phyloP scores from a whole-genome alignment of 2,329 filamentous ascomycete species.

The Fusarium chaquense region DNA sequence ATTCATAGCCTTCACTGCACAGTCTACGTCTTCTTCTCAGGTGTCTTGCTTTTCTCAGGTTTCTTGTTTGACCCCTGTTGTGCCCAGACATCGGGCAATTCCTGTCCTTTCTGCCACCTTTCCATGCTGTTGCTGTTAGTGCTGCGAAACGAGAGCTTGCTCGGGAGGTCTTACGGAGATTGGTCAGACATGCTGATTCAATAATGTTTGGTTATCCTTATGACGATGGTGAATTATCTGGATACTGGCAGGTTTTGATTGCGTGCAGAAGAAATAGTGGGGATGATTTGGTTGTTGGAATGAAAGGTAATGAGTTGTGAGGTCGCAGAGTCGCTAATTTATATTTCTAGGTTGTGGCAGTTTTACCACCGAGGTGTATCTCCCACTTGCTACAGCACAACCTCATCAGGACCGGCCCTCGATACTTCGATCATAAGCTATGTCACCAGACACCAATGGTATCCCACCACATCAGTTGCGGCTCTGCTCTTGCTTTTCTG shows the following conservation, averaged over 20 bases:
- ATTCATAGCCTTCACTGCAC: not conserved
- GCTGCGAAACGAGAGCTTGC: not conserved
- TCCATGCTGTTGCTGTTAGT: constrained; percentile 28
- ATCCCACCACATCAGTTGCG: constrained; percentile 47
- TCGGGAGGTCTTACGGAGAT: not conserved
- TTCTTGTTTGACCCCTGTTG: constrained; percentile 16
- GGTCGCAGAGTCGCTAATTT: constrained; percentile 15
- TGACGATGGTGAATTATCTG: not conserved
- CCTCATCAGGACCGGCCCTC: constrained; percentile 20
- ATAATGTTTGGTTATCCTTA: not conserved
- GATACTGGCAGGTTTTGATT: not conserved
- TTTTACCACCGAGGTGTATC: constrained; percentile 11
- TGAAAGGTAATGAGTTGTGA: not conserved
- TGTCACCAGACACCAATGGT: constrained; percentile 44
- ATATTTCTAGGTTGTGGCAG: constrained; percentile 25
- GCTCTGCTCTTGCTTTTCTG: constrained; percentile 35
- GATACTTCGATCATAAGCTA: constrained; percentile 33
- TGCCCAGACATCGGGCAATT: constrained; percentile 33
- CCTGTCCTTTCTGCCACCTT: constrained; percentile 3
- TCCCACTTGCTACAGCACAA: constrained; percentile 16
- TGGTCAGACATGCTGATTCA: constrained; percentile 24
- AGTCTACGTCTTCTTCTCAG: not conserved
- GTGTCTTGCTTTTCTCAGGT: not conserved
- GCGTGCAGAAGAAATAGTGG: not conserved
- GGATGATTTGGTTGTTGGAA: not conserved